Conservation (phyloP, 352 stramenopile genomes). For the Globisporangium sylvaticum region DNA sequence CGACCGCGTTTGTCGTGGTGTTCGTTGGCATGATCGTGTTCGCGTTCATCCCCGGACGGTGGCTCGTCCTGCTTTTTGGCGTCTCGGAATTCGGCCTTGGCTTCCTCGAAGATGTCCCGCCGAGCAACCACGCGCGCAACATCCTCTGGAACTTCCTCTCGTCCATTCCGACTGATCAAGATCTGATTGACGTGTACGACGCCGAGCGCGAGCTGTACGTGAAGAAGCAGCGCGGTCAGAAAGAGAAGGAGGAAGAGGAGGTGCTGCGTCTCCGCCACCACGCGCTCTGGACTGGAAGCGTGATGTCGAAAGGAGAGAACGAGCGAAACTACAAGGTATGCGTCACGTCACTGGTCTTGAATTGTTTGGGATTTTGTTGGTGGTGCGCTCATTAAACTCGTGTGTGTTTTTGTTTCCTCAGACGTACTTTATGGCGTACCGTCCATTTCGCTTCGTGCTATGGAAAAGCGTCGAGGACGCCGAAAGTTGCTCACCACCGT, state of each 20-base stretch:
- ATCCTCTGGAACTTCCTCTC: slow-evolving; percentile 80
- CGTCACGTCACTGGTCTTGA: no score
- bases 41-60: slow-evolving; percentile 62
- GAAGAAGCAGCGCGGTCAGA: slow-evolving; percentile 37
- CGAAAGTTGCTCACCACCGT: slow-evolving; percentile 42
- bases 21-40: slow-evolving; percentile 50
- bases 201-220: slow-evolving; percentile 59
- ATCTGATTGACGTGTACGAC: slow-evolving; percentile 76
- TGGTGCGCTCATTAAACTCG: no score
- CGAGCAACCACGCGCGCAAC: slow-evolving; percentile 75
- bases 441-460: slow-evolving; percentile 68
- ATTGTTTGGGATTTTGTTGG: no score
- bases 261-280: slow-evolving; percentile 58
- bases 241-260: slow-evolving; percentile 45
- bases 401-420: slow-evolving; percentile 23
- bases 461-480: slow-evolving; percentile 80
- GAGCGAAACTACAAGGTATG: slow-evolving; percentile 71
- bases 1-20: slow-evolving; percentile 48
- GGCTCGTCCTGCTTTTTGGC: slow-evolving; percentile 70
- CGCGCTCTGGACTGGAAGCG: slow-evolving; percentile 56
- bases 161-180: slow-evolving; percentile 75
- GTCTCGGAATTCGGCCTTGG: slow-evolving; percentile 75
- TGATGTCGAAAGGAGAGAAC: slow-evolving; percentile 58
- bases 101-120: slow-evolving; percentile 70
- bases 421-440: slow-evolving; percentile 59